Base-by-base conservation (phyloP, 805 yeast genomes). In the Kuraishia hungarica region DNA sequence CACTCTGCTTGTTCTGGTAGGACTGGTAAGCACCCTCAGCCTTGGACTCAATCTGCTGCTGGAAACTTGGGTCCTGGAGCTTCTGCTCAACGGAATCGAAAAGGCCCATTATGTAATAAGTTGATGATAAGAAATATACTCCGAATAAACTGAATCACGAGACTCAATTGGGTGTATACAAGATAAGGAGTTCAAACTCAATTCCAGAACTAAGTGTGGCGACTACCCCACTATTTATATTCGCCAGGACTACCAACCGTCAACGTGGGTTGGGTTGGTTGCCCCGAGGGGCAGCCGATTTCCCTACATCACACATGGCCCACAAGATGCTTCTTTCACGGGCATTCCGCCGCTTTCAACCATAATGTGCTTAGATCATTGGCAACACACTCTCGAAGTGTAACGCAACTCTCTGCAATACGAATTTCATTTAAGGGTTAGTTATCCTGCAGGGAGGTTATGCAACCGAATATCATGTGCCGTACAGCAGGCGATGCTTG, bases 31-130 rank as follows among this genome's bases (percentile, higher is more conserved):
- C 67, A 52, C 61, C 60, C 51, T 64, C 58, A 51, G 68, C 67
- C 58, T 61, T 57, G 28, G 57, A 58, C 61, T 59, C 57, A 35
- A 53, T 22, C 23, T 53, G 48, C 15, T 52, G 52, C 48, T 56
- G 54, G 57, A 57, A 56, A 53, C 58, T 55, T 49, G 61, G 57
- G 51, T 60, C 60, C 49, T 58, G 56, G 48, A 71, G 66, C 53
- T 68, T 68, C 26, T 73, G 69, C 63, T 72, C 75, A 49, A 72
- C 76, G 54, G 63, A 66, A 59, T 75, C 79, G 60, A 76, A 72
- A 54, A 76, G 65, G 56, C 80, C 80, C 78, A 74, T 74, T 59
- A 39, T 63, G 19, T 22, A 19, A 11, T 47, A 13, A 19, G 13
- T 47, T 47, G n/a, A n/a, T n/a, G n/a, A n/a, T 19, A 15, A 35